Percentiles rank a stretch among this genome's conserved stretches.
Evolutionary conservation across 2,329 filamentous ascomycete genomes (phyloP).

Genomic region (Penicillium sp.): DNA sequence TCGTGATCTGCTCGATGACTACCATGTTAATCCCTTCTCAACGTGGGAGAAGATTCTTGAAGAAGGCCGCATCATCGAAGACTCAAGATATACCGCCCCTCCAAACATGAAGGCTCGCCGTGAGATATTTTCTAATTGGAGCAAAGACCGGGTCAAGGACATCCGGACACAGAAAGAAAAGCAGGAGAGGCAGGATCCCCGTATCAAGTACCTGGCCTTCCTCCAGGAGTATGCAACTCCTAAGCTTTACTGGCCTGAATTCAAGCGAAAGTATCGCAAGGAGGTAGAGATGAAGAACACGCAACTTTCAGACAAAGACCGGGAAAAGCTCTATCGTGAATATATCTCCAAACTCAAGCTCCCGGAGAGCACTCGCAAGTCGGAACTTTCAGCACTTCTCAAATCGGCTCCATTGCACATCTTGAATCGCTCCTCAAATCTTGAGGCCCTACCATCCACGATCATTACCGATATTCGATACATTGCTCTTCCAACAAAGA

Average conservation of each 20-base stretch:
- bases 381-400: slow-evolving; percentile 50
- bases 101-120: slow-evolving; percentile 78
- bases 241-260: slow-evolving; percentile 97
- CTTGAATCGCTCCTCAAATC: slow-evolving; percentile 46
- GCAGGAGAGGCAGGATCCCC: slow-evolving; percentile 80
- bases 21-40: slow-evolving; percentile 79
- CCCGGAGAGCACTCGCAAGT: slow-evolving; percentile 51
- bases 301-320: slow-evolving; percentile 52
- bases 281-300: slow-evolving; percentile 70
- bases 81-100: slow-evolving; percentile 83
- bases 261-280: slow-evolving; percentile 85
- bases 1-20: slow-evolving; percentile 82
- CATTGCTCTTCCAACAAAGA: slow-evolving; percentile 45
- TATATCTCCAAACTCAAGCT: slow-evolving; percentile 51
- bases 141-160: slow-evolving; percentile 71
- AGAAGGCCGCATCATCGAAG: slow-evolving; percentile 78
- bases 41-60: slow-evolving; percentile 91
- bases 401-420: slow-evolving; percentile 47
- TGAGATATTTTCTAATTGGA: slow-evolving; percentile 85
- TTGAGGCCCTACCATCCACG: slow-evolving; percentile 45
- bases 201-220: slow-evolving; percentile 79
- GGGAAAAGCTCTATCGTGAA: slow-evolving; percentile 54
- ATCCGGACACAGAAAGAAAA: slow-evolving; percentile 73
- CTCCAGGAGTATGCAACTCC: slow-evolving; percentile 80
- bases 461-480: slow-evolving; percentile 51